phyloP scores from a whole-genome alignment of 1,139 yeast species.

The Pichia sp. region DNA sequence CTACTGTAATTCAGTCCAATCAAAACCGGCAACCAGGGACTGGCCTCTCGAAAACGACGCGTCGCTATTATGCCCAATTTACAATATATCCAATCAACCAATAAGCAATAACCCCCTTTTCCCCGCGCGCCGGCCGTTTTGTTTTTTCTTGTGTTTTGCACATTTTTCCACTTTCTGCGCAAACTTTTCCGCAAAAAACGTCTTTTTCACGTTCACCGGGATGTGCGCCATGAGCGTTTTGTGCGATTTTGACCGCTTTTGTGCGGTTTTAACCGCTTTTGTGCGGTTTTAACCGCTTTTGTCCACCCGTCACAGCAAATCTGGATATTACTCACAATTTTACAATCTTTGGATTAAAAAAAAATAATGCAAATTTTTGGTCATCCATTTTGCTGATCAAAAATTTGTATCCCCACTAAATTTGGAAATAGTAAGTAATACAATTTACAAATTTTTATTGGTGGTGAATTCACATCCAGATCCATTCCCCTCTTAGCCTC shows the following conservation, averaged over 20 bases:
- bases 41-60: background rate
- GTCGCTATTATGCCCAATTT: background rate
- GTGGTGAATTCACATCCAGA: background rate
- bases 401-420: background rate
- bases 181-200: background rate
- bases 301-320: no score
- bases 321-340: no score
- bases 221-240: background rate
- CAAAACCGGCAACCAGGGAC: background rate
- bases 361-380: no score
- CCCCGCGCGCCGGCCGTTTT: background rate
- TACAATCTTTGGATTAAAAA: no score
- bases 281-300: no score
- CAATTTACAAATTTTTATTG: background rate
- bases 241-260: background rate
- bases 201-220: background rate
- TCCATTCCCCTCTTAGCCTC: background rate
- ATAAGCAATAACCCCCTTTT: background rate
- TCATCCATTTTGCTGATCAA: no score
- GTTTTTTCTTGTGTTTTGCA: no score
- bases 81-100: no score
- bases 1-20: background rate
- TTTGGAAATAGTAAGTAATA: no score
- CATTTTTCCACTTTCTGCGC: no score
- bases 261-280: no score